These are phyloP conservation scores for Lecanicillium sp. DNA, from an alignment of 2,329 filamentous ascomycete species.

Conservation along the genomic window DNA sequence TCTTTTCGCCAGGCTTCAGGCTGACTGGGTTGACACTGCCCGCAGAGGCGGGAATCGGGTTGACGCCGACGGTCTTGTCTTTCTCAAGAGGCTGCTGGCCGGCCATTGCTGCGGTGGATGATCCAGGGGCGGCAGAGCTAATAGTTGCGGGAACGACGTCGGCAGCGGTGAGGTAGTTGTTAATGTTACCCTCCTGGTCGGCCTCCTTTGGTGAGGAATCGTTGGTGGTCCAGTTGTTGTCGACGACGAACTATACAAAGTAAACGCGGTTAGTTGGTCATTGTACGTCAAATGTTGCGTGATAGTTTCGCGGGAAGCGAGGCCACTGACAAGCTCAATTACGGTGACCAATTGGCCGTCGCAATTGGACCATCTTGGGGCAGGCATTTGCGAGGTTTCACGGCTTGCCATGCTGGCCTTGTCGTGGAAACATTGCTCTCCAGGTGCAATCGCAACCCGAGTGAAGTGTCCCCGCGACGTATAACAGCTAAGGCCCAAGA, in stretches of 20 bases:
- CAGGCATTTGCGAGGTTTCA: no score
- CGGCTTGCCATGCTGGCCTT: no score
- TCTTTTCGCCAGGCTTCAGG: constrained; percentile 70
- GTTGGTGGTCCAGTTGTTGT: constrained; percentile 84
- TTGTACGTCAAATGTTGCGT: no score
- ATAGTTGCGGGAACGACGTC: constrained; percentile 50
- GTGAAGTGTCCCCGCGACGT: no score
- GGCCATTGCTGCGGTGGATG: constrained; percentile 65
- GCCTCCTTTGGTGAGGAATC: constrained; percentile 72
- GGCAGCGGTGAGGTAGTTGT: constrained; percentile 80
- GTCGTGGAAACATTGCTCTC: no score
- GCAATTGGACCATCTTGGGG: no score
- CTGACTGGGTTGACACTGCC: constrained; percentile 71
- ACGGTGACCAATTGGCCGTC: no score
- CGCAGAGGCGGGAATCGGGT: constrained; percentile 54
- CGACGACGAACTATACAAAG: constrained; percentile 74
- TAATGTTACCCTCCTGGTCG: constrained; percentile 77
- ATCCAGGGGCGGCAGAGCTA: constrained; percentile 54
- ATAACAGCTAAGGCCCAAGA: no score
- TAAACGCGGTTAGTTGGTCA: neutral
- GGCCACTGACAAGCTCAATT: no score
- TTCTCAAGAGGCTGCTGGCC: constrained; percentile 46
- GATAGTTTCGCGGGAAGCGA: no score
- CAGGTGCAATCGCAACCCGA: no score
- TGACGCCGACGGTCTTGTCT: constrained; percentile 47